A percentile compares a stretch with the other conserved stretches of the same genome.
Conservation (phyloP, 495 filamentous ascomycete genomes). For the Trichoderma gamsii region DNA sequence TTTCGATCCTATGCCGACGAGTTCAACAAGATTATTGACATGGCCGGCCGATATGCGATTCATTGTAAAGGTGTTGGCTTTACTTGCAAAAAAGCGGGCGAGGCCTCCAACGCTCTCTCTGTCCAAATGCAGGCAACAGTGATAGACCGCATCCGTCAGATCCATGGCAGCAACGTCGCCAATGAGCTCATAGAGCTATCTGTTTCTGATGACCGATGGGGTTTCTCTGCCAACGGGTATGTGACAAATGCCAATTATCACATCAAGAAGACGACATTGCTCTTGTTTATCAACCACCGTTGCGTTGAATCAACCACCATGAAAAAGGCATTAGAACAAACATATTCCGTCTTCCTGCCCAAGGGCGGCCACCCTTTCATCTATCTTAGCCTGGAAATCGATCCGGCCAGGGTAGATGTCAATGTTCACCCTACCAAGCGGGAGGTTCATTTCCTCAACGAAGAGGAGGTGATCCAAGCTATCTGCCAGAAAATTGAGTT, state of each 20-base stretch:
- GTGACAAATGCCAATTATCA: constrained; percentile 94
- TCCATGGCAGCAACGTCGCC: constrained; percentile 79
- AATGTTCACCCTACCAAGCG: constrained; percentile 97
- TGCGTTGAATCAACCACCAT: constrained; percentile 90
- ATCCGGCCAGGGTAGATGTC: constrained; percentile 89
- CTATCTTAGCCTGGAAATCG: constrained; percentile 89
- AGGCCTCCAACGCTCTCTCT: constrained; percentile 72
- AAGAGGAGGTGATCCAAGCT: constrained; percentile 90
- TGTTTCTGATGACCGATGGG: constrained; percentile 66
- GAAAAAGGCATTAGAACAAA: constrained; percentile 86
- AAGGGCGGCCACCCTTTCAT: constrained; percentile 94
- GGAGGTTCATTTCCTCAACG: constrained; percentile 96
- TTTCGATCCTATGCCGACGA: constrained; percentile 92
- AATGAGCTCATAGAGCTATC: constrained; percentile 82
- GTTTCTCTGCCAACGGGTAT: constrained; percentile 74
- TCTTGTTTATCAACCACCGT: constrained; percentile 96
- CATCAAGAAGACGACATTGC: constrained; percentile 79
- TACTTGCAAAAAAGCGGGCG: constrained; percentile 93
- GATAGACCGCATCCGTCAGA: constrained; percentile 79
- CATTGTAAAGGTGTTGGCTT: constrained; percentile 89
- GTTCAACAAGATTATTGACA: constrained; percentile 95
- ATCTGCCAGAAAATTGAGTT: constrained; percentile 76
- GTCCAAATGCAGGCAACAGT: constrained; percentile 64
- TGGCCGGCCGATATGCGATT: constrained; percentile 91
- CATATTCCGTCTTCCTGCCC: constrained; percentile 82